Conservation (phyloP, 805 yeast species). For the Candida incommunis region DNA sequence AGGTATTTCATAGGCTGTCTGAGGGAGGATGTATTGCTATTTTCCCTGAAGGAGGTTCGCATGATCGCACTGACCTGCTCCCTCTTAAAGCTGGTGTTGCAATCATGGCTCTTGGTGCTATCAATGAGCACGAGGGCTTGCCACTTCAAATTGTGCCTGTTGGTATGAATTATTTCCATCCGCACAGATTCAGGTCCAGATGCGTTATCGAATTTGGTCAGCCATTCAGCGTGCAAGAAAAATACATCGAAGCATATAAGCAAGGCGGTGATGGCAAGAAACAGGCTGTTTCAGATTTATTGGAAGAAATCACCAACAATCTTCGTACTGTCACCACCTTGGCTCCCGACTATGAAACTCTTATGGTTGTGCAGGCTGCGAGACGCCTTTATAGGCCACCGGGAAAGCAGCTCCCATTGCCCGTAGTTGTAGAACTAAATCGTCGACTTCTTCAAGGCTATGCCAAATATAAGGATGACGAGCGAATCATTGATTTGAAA, state of each 20-base stretch:
- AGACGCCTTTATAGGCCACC: constrained; percentile 74
- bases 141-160: constrained; percentile 86
- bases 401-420: constrained; percentile 57
- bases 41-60: constrained; percentile 98
- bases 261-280: constrained; percentile 48
- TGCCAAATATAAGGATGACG: constrained; percentile 55
- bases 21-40: constrained; percentile 78
- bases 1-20: constrained; percentile 72
- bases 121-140: constrained; percentile 60
- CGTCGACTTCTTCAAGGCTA: constrained; percentile 77
- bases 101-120: constrained; percentile 93
- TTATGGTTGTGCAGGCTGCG: constrained; percentile 83
- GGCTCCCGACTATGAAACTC: constrained; percentile 77
- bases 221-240: constrained; percentile 55
- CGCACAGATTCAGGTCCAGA: constrained; percentile 87
- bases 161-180: constrained; percentile 94
- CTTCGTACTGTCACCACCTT: constrained; percentile 76
- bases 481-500: constrained; percentile 46
- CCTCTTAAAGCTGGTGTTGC: constrained; percentile 97
- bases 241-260: constrained; percentile 50
- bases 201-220: constrained; percentile 92
- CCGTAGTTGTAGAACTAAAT: constrained; percentile 80
- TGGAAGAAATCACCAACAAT: constrained; percentile 59
- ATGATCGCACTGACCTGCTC: constrained; percentile 79
- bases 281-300: constrained; percentile 57